Base-by-base conservation (phyloP, 371 early-diverging fungal species). In the Zychaea mexicana region DNA sequence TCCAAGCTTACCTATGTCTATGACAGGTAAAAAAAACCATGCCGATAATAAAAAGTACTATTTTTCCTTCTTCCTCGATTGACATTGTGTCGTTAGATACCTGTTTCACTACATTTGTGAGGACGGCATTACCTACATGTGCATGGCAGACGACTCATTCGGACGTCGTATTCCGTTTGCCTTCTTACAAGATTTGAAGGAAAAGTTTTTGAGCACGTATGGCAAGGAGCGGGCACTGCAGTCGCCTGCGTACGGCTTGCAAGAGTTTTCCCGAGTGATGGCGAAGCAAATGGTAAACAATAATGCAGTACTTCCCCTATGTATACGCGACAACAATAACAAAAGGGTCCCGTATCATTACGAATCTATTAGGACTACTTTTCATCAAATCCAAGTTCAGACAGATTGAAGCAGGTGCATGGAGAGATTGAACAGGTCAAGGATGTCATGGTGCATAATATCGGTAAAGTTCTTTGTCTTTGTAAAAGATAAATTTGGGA, bases 391-490 rank as follows among this genome's bases (percentile, higher is more conserved):
- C 90, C 90, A 21, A 75, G 82, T 33, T 88, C 89, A 4, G 96
- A 96, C 77, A 81, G 85, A 55, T 82, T 94, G 64, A 85, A 89
- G 42, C 91, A 93, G 72, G 94, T 93, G 1, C 92, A 92, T 62
- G 92, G 92, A 21, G 94, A 96, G 76, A 94, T 97, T 66, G 92
- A 93, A 58, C 93, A 93, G 70, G 96, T 96, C 61, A 93, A 92
- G 76, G 95, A 94, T 79, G 94, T 96, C 28, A 96, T 96, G 96
- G 93, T 93, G 10, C 89, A 92, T 72, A 97, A 97, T 68, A 95
- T 96, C 63, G 90, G 89, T 84, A 83, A 68, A 69, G 0, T n/a
- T n/a, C n/a, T n/a, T n/a, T n/a, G n/a, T n/a, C n/a, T n/a, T n/a
- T n/a, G n/a, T n/a, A n/a, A n/a, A n/a, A n/a, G n/a, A n/a, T n/a